Evolutionary conservation across 345 rosid genomes (phyloP).

Genomic region (Nephelium lappaceum): DNA sequence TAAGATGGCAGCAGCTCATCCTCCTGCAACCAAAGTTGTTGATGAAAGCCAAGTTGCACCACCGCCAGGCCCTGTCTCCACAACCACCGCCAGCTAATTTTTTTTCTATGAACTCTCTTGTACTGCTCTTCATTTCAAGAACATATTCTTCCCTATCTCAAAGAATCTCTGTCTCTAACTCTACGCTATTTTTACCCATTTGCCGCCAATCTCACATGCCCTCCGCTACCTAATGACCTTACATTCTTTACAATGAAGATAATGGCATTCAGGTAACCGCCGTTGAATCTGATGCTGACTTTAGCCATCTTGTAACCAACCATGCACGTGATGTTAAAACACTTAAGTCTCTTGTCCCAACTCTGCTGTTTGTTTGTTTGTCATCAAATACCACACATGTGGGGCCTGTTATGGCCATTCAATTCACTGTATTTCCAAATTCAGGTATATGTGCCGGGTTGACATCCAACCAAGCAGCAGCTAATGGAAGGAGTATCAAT

Average conservation of each 20-base stretch:
- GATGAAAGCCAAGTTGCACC: constrained; percentile 36
- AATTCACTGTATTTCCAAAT: constrained; percentile 44
- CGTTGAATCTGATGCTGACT: constrained; percentile 32
- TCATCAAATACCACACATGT: neutral
- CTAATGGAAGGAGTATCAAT: constrained; percentile 41
- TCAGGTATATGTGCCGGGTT: constrained; percentile 39
- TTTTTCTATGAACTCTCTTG: constrained; percentile 31
- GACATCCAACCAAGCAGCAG: constrained; percentile 31
- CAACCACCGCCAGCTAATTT: constrained; percentile 27
- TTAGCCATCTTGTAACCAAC: constrained; percentile 18
- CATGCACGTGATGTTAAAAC: constrained; percentile 15
- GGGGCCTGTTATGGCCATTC: constrained; percentile 32
- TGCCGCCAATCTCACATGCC: constrained; percentile 29
- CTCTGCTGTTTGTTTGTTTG: neutral
- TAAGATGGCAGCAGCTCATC: neutral
- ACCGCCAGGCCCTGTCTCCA: constrained; percentile 32
- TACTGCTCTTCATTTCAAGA: constrained; percentile 19
- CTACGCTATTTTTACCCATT: constrained; percentile 35
- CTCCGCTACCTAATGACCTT: constrained; percentile 33
- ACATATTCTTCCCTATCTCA: constrained; percentile 25
- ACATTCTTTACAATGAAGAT: constrained; percentile 18
- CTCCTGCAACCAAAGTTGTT: constrained; percentile 1
- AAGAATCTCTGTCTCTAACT: constrained; percentile 32
- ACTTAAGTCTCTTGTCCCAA: constrained; percentile 35
- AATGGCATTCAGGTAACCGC: constrained; percentile 30